Percentiles rank a stretch among this genome's conserved stretches.
phyloP scores from a whole-genome alignment of 768 basidiomycete genomes.

The Nidula microcarpa region DNA sequence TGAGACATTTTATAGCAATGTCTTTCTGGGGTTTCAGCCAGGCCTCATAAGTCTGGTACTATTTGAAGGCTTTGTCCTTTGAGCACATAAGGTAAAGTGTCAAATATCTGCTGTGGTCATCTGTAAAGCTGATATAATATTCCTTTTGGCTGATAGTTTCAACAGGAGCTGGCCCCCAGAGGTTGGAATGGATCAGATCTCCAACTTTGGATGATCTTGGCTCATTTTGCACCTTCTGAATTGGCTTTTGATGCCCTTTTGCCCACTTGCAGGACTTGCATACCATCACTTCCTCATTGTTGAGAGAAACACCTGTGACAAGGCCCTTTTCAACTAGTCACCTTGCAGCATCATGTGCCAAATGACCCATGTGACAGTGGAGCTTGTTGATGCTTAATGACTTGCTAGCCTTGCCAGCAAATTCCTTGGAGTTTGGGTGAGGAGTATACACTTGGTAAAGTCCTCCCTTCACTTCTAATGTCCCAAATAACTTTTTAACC shows the following conservation, averaged over 20 bases:
- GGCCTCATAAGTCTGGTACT: slow-evolving; percentile 21
- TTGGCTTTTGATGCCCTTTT: slow-evolving; percentile 16
- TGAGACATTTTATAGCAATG: slow-evolving; percentile 20
- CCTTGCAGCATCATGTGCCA: slow-evolving; percentile 11
- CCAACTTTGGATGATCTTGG: slow-evolving; percentile 4
- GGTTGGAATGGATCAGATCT: slow-evolving; percentile 23
- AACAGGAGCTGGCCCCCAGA: slow-evolving; percentile 33
- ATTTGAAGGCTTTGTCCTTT: slow-evolving; percentile 17
- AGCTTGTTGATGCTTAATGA: slow-evolving; percentile 17
- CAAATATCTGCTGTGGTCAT: slow-evolving; percentile 17
- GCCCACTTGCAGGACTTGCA: slow-evolving; percentile 28
- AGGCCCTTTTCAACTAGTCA: slow-evolving; percentile 15
- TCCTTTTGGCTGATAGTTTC: slow-evolving; percentile 9
- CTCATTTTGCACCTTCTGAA: slow-evolving; percentile 7
- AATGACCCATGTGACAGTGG: slow-evolving; percentile 21
- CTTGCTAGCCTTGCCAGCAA: slow-evolving; percentile 6
- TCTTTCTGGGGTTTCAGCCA: slow-evolving; percentile 22
- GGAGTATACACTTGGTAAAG: slow-evolving; percentile 14
- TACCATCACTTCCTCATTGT: slow-evolving; percentile 7
- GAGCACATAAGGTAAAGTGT: slow-evolving; percentile 12
- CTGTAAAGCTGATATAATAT: slow-evolving; percentile 27
- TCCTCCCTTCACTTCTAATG: slow-evolving; percentile 7
- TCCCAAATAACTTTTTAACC: slow-evolving; percentile 11
- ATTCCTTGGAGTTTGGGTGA: slow-evolving; percentile 2
- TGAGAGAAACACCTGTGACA: slow-evolving; percentile 16